These are phyloP conservation scores for Inonotus hispidus DNA, from an alignment of 1,284 basidiomycete species.

Conservation along the genomic window DNA sequence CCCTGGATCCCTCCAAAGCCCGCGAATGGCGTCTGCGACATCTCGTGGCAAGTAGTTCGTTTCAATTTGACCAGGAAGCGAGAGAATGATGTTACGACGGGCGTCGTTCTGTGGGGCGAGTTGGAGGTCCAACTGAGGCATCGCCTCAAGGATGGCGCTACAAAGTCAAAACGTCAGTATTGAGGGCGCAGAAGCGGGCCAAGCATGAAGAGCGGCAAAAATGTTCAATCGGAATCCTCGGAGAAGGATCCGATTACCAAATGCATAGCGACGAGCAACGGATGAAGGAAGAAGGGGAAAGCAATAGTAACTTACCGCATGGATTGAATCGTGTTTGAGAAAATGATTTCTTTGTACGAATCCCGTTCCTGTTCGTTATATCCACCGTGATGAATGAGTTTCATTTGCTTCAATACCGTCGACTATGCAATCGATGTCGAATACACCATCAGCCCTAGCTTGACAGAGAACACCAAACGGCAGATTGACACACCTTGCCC, in stretches of 20 bases:
- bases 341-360: conserved; percentile 97
- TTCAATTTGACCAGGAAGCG: conserved; percentile 84
- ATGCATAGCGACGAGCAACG: background rate
- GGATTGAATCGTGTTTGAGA: conserved; percentile 93
- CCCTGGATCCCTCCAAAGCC: conserved; percentile 85
- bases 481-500: conserved; percentile 59
- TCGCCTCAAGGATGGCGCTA: conserved; percentile 88
- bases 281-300: background rate
- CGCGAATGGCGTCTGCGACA: conserved; percentile 77
- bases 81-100: conserved; percentile 72
- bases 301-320: conserved; percentile 61
- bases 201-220: conserved; percentile 4
- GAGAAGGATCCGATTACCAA: background rate
- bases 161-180: conserved; percentile 5
- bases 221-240: background rate
- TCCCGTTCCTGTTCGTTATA: conserved; percentile 92
- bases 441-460: background rate
- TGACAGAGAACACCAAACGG: background rate
- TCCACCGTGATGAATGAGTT: conserved; percentile 87
- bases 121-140: conserved; percentile 68
- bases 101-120: conserved; percentile 69
- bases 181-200: background rate
- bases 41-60: conserved; percentile 72
- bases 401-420: conserved; percentile 95
- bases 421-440: conserved; percentile 43